Evolutionary conservation across 2,329 filamentous ascomycete genomes (phyloP), one percentile per base, ranked within the genome.

Genomic region (Lasiodiplodia hormozganensis): DNA sequence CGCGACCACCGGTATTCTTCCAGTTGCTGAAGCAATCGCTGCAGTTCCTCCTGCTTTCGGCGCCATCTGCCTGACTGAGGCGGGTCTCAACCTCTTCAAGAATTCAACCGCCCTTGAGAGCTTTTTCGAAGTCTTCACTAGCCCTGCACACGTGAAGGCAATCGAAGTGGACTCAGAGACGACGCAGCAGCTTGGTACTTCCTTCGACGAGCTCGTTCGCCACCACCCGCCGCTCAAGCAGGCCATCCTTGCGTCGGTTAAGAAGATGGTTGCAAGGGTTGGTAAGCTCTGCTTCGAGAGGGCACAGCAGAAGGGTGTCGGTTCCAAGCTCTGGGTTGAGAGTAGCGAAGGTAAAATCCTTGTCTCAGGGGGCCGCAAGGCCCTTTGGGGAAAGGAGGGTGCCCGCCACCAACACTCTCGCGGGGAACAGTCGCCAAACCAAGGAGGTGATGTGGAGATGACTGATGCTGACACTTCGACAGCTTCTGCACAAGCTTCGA

Each of bases 71-170:
- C 82, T 99, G 68, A 97, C 97, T 73, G 91, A 92, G 70, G 85
- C 88, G 34, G 96, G 96, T 10, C 91, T 97, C 85, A 91, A 92
- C 74, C 86, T 97, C 76, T 96, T 99, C 74, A 89, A 93, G 68
- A 87, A 89, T 0, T 97, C 94, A 0, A 86, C 89, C 69, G 94
- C 93, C 1, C 85, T 99, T 54, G 90, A 94, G 68, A 92, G 89
- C 73, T 98, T 94, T 77, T 91, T 99, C 72, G 93, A 97, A 77
- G 93, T 98, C n/a, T 99, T 99, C 72, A 93, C 97, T 79, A 98
- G 93, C 72, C 90, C 94, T 2, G 87, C 89, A 18, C 96, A 99
- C 79, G 89, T 99, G 69, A 92, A 92, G 73, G 91, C 90, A 71
- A 89, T 99, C 85, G 89, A 92, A 70, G 84, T 85, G 47, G 95